A percentile compares a stretch with the other conserved stretches of the same genome.
These are phyloP conservation scores for Talaromyces ruber DNA, from an alignment of 495 filamentous ascomycete genomes.

Conservation along the genomic window DNA sequence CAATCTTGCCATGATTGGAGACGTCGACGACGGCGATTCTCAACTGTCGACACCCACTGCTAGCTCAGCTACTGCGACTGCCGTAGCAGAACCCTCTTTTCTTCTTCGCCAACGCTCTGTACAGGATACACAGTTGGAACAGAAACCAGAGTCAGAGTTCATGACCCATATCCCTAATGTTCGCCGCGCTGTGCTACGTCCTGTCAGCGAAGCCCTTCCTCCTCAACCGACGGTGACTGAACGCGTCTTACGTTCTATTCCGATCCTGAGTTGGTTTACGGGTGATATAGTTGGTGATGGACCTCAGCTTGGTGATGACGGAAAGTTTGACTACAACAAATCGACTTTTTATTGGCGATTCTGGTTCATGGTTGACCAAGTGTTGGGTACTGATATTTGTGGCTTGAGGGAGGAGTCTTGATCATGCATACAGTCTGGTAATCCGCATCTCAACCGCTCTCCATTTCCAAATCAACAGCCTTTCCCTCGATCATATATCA, in stretches of 20 bases:
- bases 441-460: too few species aligned
- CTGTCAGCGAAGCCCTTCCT: slow-evolving; percentile 50
- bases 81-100: slow-evolving; percentile 13
- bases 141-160: slow-evolving; percentile 34
- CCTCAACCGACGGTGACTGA: slow-evolving; percentile 54
- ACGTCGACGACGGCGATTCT: slow-evolving; percentile 20
- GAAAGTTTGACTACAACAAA: slow-evolving; percentile 67
- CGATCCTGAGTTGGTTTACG: slow-evolving; percentile 60
- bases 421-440: neutral
- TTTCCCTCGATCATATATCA: too few species aligned
- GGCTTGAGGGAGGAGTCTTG: slow-evolving; percentile 41
- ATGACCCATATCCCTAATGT: slow-evolving; percentile 43
- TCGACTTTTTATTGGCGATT: slow-evolving; percentile 73
- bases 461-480: too few species aligned
- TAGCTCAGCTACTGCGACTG: slow-evolving; percentile 56
- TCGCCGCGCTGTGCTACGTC: slow-evolving; percentile 44
- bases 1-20: slow-evolving; percentile 16
- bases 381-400: slow-evolving; percentile 41
- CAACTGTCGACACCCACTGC: slow-evolving; percentile 36
- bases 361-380: slow-evolving; percentile 38
- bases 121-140: slow-evolving; percentile 11
- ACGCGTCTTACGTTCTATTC: slow-evolving; percentile 51
- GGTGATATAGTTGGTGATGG: slow-evolving; percentile 73
- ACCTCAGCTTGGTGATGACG: slow-evolving; percentile 66
- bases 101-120: slow-evolving; percentile 23